These are phyloP conservation scores for Diaporthe sp. DNA, from an alignment of 2,329 filamentous ascomycete species.

Conservation along the genomic window DNA sequence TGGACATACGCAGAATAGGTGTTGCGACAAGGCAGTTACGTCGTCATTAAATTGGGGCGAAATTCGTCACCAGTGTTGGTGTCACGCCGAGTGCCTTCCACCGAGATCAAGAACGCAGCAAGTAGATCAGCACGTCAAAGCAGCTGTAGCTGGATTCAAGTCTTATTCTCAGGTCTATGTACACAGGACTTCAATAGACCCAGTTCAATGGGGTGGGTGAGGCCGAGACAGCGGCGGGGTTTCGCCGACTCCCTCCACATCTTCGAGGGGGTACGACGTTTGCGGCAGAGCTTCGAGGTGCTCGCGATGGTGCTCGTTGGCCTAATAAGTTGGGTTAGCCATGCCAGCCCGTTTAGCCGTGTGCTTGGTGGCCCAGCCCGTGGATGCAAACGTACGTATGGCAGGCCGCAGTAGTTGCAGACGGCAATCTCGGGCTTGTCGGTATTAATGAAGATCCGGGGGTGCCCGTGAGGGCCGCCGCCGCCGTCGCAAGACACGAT, in stretches of 20 bases:
- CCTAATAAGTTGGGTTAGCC: conserved; percentile 64
- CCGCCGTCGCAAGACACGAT: conserved; percentile 92
- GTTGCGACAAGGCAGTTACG: not conserved
- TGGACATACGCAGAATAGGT: too few species aligned
- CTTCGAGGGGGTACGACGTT: conserved; percentile 83
- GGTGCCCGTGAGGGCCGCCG: conserved; percentile 90
- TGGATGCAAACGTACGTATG: conserved; percentile 78
- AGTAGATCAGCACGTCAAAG: not conserved
- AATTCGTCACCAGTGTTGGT: not conserved
- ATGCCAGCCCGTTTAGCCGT: conserved; percentile 8
- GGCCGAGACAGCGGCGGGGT: conserved; percentile 38
- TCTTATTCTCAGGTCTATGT: conserved; percentile 34
- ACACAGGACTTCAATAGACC: not conserved
- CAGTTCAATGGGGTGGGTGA: conserved; percentile 36
- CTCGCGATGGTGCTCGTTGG: conserved; percentile 88
- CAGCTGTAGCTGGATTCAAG: not conserved
- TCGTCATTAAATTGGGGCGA: not conserved
- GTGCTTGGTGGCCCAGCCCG: not conserved
- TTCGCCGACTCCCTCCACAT: conserved; percentile 51
- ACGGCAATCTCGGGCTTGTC: conserved; percentile 94
- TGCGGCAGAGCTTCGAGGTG: conserved; percentile 85
- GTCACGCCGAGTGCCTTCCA: not conserved
- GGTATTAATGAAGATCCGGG: conserved; percentile 95
- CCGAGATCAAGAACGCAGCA: not conserved
- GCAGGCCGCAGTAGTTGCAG: conserved; percentile 94